phyloP scores from a whole-genome alignment of 257 asterid genomes.

The Lavandula angustifolia region DNA sequence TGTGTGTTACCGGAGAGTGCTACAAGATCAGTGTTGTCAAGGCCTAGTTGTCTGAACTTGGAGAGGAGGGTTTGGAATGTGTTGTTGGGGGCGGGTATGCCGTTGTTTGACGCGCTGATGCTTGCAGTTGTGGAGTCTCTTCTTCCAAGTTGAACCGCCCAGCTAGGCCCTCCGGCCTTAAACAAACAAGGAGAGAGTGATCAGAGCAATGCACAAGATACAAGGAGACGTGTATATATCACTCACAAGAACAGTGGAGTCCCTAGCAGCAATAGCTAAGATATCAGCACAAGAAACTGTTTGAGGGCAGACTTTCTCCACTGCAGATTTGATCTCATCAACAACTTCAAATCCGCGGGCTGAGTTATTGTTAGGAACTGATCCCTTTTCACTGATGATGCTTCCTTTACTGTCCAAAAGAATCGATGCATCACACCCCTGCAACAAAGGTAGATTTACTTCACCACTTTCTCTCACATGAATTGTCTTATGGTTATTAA shows the following conservation, averaged over 20 bases:
- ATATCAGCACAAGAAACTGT: slow-evolving; percentile 60
- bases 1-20: slow-evolving; percentile 51
- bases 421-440: slow-evolving; percentile 67
- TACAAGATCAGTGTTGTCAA: slow-evolving; percentile 51
- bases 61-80: slow-evolving; percentile 50
- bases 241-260: slow-evolving; percentile 48
- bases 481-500: too few relatives aligned
- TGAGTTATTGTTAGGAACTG: slow-evolving; percentile 52
- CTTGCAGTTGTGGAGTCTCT: slow-evolving; percentile 52
- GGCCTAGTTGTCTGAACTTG: slow-evolving; percentile 39
- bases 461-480: too few relatives aligned
- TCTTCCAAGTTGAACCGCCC: slow-evolving; percentile 61
- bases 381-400: slow-evolving; percentile 43
- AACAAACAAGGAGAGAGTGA: not conserved
- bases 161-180: slow-evolving; percentile 52
- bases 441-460: not conserved
- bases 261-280: slow-evolving; percentile 52
- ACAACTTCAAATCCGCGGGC: slow-evolving; percentile 53
- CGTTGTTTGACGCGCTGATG: slow-evolving; percentile 47
- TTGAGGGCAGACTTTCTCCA: slow-evolving; percentile 49
- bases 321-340: slow-evolving; percentile 43
- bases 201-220: too few relatives aligned
- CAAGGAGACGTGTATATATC: too few relatives aligned
- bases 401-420: slow-evolving; percentile 42
- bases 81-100: slow-evolving; percentile 58